Base-by-base conservation (phyloP, 1,284 basidiomycete genomes). In the Cutaneotrichosporon cavernicola region DNA sequence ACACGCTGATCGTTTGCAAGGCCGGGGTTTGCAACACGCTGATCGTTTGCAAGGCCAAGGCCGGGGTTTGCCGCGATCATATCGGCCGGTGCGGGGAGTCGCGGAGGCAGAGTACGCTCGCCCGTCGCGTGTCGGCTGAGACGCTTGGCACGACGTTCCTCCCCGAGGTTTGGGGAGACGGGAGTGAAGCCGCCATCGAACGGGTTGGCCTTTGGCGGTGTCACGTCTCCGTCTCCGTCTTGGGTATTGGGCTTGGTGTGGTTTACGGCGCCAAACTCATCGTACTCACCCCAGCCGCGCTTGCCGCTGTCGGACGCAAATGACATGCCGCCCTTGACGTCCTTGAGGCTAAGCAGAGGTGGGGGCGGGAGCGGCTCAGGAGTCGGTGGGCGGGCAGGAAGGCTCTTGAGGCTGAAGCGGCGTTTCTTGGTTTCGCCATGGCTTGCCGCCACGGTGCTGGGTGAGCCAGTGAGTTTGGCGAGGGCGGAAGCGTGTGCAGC, bases 311-410 rank as follows among this genome's bases (percentile, higher is more conserved):
- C 26, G 2, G 30, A 5, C 0, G 55, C 38, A 10, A 56, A 56
- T 9, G 55, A 56, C 55, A 46, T 56, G 22, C 55, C 55, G 22
- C 55, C 55, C 21, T 36, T 38, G 55, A 56, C 38, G 22, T 56
- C 55, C 8, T 56, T 56, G 14, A 56, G 38, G 36, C 36, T 43
- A 2, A 56, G 18, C 22, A 43, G 36, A 6, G 38, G 55, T 9
- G 38, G 13, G 36, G 55, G 55, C 2, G 38, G 55, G 13, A 43
- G 22, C 13, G 36, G 4, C 6, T 53, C 51, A 1, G 51, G 51
- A 2, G 51, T 18, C 4, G 51, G 51, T 5, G 31, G 51, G 18
- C 51, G 51, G 2, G 51, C 51, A 8, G 51, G 51, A 4, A 53
- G 51, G 51, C 26, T 31, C 26, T 31, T 30, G 51, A 32, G 51